Conservation (phyloP, 1,284 basidiomycete species). For the Leccinum variabile region DNA sequence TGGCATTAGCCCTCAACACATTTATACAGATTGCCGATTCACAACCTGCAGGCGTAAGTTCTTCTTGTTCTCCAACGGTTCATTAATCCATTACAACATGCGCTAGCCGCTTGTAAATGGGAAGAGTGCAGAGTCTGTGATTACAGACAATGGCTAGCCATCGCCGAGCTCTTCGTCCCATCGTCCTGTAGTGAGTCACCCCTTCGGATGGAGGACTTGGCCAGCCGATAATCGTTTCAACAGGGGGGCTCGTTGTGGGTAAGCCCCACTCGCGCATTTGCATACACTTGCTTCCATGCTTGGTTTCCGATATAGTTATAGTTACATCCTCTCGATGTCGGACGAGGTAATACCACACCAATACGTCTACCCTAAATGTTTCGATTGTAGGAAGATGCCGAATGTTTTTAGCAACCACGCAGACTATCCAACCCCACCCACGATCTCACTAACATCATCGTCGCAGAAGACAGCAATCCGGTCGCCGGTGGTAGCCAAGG, state of each 20-base stretch:
- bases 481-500: constrained; percentile 24
- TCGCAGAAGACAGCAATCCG: constrained; percentile 13
- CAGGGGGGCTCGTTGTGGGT: constrained; percentile 2
- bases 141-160: neutral
- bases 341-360: neutral
- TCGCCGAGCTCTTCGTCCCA: neutral
- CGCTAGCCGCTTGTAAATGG: constrained; percentile 8
- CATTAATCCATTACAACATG: neutral
- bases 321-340: neutral
- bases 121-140: neutral
- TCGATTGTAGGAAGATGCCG: neutral
- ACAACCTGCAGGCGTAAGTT: constrained; percentile 12
- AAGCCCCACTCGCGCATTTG: neutral
- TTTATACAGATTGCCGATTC: constrained; percentile 7
- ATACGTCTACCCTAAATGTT: constrained; percentile 4
- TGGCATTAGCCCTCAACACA: neutral
- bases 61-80: neutral
- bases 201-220: neutral
- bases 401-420: neutral
- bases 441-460: constrained; percentile 21
- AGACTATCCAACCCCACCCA: constrained; percentile 13
- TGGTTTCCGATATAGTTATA: constrained; percentile 2
- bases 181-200: constrained; percentile 5
- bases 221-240: neutral
- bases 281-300: neutral